Evolutionary conservation across 257 asterid genomes (phyloP), one percentile per base, ranked within the genome.

Genomic region (Capsicum baccatum): DNA sequence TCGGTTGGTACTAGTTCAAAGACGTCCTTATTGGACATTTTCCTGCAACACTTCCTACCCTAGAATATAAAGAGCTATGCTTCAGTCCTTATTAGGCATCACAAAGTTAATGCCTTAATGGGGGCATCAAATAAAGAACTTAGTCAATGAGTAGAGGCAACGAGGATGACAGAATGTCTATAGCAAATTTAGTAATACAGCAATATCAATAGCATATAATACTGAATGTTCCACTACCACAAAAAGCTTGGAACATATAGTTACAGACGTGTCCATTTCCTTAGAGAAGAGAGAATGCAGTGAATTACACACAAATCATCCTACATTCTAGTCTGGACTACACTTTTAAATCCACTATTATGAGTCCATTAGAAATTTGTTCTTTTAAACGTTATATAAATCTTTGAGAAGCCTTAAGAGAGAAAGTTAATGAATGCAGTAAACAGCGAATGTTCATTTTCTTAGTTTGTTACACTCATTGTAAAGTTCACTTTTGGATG

Each of bases 61-160:
- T 76, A 76, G 47, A 52, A 14, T 52, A 52, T 7, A 52, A 76
- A 26, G 63, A 76, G 52, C 81, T 52, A 76, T 52, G 63, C 21
- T 7, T 62, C 62, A 76, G 21, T 26, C n/a, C 58, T 14, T 76
- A 5, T 52, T 21, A 76, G 21, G 81, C 81, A 76, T 74, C 19
- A 52, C 8, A 26, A 13, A 52, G 63, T 52, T 52, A 21, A 76
- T 26, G 19, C 81, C 47, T 21, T 52, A 76, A 52, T 52, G 63
- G 21, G 14, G 81, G 47, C 44, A 74, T 19, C 81, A 74, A 50
- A 50, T 50, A 74, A 19, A 52, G 19, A 73, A 50, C 81, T 74
- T 21, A 13, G n/a, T 21, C 8, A 52, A 76, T 26, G 8, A 52
- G 13, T 21, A 52, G 63, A 76, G 81, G 63, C 81, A 76, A 50